phyloP scores from a whole-genome alignment of 129 eudicot species.

The Rutidosis leptorrhynchoides region DNA sequence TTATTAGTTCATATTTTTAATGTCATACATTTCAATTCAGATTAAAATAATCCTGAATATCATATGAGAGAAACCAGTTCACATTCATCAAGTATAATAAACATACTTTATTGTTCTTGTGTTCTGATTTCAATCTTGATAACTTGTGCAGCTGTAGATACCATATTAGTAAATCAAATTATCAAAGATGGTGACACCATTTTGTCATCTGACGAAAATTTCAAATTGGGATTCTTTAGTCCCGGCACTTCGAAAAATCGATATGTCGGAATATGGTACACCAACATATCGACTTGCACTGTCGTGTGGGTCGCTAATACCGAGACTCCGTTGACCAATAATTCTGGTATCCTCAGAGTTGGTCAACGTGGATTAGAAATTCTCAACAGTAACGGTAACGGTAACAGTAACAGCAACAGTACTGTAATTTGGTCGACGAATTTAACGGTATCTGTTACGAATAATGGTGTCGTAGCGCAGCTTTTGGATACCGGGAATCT shows the following conservation, averaged over 20 bases:
- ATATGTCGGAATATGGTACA: constrained; percentile 36
- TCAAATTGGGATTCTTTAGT: constrained; percentile 42
- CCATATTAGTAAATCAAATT: constrained; percentile 18
- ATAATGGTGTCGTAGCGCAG: constrained; percentile 23
- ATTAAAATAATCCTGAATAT: background rate
- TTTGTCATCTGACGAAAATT: constrained; percentile 34
- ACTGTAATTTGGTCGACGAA: constrained; percentile 46
- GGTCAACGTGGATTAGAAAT: constrained; percentile 5
- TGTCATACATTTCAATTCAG: background rate
- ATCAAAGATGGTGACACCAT: constrained; percentile 42
- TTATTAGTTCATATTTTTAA: background rate
- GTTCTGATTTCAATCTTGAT: constrained; percentile 14
- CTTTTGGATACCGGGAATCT: constrained; percentile 47
- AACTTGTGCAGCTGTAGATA: constrained; percentile 23
- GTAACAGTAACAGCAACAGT: constrained; percentile 19
- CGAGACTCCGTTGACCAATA: constrained; percentile 23
- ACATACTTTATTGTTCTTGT: background rate
- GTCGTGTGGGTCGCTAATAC: constrained; percentile 39
- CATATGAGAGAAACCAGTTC: no score
- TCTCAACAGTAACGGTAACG: no score
- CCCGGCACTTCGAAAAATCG: constrained; percentile 27
- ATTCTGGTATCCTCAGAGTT: constrained; percentile 24
- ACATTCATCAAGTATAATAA: constrained; percentile 8
- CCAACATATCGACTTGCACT: constrained; percentile 21
- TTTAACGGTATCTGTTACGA: constrained; percentile 8